Base-by-base conservation (phyloP, 352 stramenopile genomes). In the Pythium aristosporum region DNA sequence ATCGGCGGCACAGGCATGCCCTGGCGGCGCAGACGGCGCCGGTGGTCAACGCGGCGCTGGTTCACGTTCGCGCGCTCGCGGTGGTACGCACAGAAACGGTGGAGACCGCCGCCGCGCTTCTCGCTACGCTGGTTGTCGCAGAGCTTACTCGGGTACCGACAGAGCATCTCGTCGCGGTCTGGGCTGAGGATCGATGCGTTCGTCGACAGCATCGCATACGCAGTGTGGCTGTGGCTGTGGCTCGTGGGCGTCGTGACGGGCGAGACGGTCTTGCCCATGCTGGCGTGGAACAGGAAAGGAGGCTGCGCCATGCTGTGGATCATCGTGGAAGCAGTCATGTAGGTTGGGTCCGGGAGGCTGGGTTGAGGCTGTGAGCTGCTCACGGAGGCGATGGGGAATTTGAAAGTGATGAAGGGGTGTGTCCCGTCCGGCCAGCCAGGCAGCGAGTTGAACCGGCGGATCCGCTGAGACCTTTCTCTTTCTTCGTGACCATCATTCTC, bases 121-220 rank as follows among this genome's bases (percentile, higher is more conserved):
- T 71, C 59, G 28, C 55, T 71, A 32, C 69, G 69, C 23, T 68
- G n/a, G 25, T 68, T 76, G 42, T 68, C 59, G 55, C 69, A 76
- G n/a, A 70, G 55, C 55, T 76, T 76, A 55, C 59, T 72, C 18
- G 69, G 60, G 47, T 76, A 76, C 15, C 63, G 65, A 53, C 68
- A 75, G 11, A 66, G 64, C 62, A 67, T 54, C 9, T 52, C 34
- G 43, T 58, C 54, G 60, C 60, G 60, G 34, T 67, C 41, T 18
- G 60, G 50, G 42, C 60, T 67, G 43, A 61, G 50, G 51, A 67
- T 62, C 32, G 49, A 43, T 16, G 49, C 49, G 32, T 56, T 56
- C 5, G 49, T 28, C 32, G 49, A 43, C 6, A 56, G 49, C 49
- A 56, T 23, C 32, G 49, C n/a, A n/a, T n/a, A n/a, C n/a, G 49